Conservation (phyloP, 2,329 filamentous ascomycete species). For the Sporothrix humicola region DNA sequence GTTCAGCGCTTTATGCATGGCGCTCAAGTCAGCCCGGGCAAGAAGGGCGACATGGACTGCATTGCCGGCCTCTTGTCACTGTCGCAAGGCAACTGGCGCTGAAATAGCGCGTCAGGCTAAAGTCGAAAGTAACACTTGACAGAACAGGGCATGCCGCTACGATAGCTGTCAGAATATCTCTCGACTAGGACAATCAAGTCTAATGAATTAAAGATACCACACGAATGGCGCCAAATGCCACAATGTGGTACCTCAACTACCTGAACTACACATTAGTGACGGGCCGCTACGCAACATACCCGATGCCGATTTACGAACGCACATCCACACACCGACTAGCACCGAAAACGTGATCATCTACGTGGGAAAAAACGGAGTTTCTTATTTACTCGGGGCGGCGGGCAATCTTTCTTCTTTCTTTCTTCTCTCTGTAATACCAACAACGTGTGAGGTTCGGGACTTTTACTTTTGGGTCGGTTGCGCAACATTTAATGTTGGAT, state of each 20-base stretch:
- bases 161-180: not conserved
- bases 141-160: too few species aligned
- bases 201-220: not conserved
- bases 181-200: not conserved
- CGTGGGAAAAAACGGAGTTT: not conserved
- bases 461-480: conserved; percentile 11
- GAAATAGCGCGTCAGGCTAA: conserved; percentile 40
- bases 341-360: conserved; percentile 20
- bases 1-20: conserved; percentile 75
- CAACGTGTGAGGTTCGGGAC: conserved; percentile 11
- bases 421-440: conserved; percentile 19
- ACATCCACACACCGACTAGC: not conserved
- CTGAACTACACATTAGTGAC: not conserved
- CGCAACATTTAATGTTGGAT: conserved; percentile 13
- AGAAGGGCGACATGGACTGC: conserved; percentile 83
- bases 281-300: not conserved
- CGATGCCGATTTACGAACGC: not conserved
- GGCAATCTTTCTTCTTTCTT: not conserved
- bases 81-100: conserved; percentile 90
- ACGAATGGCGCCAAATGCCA: not conserved
- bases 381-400: conserved; percentile 11
- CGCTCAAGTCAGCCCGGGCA: conserved; percentile 68
- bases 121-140: too few species aligned
- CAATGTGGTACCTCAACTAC: not conserved
- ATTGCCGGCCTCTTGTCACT: conserved; percentile 87